Percentiles rank a stretch among this genome's conserved stretches.
These are phyloP conservation scores for Blastobotrys raffinosifermentans DNA, from an alignment of 1,139 yeast species.

Conservation along the genomic window DNA sequence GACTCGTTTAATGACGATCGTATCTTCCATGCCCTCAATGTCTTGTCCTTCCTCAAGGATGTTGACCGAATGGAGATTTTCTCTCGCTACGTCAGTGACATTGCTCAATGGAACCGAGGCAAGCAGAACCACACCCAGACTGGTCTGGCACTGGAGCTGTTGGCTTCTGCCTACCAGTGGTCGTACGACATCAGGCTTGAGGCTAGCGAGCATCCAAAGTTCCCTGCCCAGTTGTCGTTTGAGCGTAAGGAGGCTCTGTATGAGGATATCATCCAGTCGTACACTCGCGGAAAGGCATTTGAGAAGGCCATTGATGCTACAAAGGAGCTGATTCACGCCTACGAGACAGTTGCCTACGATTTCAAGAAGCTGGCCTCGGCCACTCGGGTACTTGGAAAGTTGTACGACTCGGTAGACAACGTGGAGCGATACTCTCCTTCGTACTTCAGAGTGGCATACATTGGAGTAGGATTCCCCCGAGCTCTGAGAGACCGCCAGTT, in stretches of 20 bases:
- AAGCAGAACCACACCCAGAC: slow-evolving; percentile 73
- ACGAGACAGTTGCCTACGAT: slow-evolving; percentile 68
- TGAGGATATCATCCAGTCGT: slow-evolving; percentile 67
- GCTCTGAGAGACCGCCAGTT: slow-evolving; percentile 70
- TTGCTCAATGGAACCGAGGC: slow-evolving; percentile 59
- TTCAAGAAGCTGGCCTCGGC: slow-evolving; percentile 70
- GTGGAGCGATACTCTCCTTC: slow-evolving; percentile 69
- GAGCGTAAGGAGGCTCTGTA: slow-evolving; percentile 72
- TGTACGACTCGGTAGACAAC: slow-evolving; percentile 63
- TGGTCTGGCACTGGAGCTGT: slow-evolving; percentile 69
- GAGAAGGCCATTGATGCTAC: slow-evolving; percentile 76
- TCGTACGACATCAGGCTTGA: slow-evolving; percentile 54
- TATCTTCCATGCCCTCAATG: slow-evolving; percentile 71
- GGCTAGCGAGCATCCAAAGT: slow-evolving; percentile 56
- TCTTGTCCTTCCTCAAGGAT: slow-evolving; percentile 69
- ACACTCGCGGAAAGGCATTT: slow-evolving; percentile 63
- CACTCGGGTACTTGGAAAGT: slow-evolving; percentile 60
- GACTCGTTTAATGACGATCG: slow-evolving; percentile 85
- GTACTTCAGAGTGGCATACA: slow-evolving; percentile 71
- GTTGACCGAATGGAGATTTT: slow-evolving; percentile 78
- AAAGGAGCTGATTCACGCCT: slow-evolving; percentile 71
- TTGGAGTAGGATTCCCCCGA: slow-evolving; percentile 81
- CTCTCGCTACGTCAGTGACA: slow-evolving; percentile 67
- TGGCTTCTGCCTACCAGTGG: slow-evolving; percentile 79
- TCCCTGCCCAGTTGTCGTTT: slow-evolving; percentile 75